Base-by-base conservation (phyloP, 1,284 basidiomycete species). In the Leccinum solheimii region DNA sequence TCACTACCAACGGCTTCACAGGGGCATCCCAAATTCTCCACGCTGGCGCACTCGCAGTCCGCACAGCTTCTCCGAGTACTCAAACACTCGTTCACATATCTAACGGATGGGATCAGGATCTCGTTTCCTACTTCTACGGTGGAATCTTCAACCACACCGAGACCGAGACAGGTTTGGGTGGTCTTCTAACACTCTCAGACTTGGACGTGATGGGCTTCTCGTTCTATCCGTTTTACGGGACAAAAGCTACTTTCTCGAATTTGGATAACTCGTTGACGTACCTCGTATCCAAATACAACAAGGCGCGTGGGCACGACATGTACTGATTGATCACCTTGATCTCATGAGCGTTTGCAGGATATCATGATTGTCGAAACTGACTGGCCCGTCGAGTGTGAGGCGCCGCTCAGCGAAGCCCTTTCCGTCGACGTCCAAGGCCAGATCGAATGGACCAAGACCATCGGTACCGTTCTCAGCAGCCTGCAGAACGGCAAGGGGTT, bases 291-390 rank as follows among this genome's bases (percentile, higher is more conserved):
- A 55, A 51, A 3, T 69, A 65, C 10, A 13, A 49, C 23, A 67
- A 67, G 65, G 67, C 7, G 36, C 4, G 67, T 57, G 7, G 3
- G 45, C n/a, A 43, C 26, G 5, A n/a, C 3, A 43, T 34, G 32
- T 10, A 21, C 9, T 3, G 0, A 9, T 2, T 10, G 7, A 5
- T 27, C 8, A 45, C 6, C 13, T 9, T 23, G 23, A 56, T 34
- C 56, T 68, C 27, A 68, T 32, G 8, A 34, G 43, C 8, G 11
- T 48, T 30, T n/a, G 19, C 36, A 69, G 67, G 57, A 55, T 7
- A 53, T 67, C 49, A 62, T 69, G 53, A n/a, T 69, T 2, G 50
- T 55, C 14, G 67, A 69, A 55, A 69, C 66, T 6, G 36, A 59
- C 19, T 67, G 59, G 55, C 66, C 65, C 2, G 50, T 13, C 10